phyloP scores from a whole-genome alignment of 2,329 filamentous ascomycete genomes.

The Aureobasidium uvarum region DNA sequence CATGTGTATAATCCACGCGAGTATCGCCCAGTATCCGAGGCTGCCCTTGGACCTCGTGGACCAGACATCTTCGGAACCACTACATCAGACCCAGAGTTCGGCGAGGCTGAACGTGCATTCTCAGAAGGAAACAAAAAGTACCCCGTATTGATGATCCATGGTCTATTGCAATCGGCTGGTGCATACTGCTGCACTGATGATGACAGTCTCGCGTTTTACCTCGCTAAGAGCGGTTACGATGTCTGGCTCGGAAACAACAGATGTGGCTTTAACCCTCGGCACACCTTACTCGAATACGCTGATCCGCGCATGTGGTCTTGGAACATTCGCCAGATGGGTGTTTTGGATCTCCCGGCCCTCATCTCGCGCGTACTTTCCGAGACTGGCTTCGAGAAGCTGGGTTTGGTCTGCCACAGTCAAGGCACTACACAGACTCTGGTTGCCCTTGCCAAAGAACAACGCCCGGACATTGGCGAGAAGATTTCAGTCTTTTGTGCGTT shows the following conservation, averaged over 20 bases:
- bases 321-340: conserved; percentile 93
- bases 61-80: conserved; percentile 58
- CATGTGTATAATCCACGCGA: conserved; percentile 84
- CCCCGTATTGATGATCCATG: conserved; percentile 83
- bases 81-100: conserved; percentile 31
- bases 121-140: conserved; percentile 57
- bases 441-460: conserved; percentile 83
- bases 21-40: conserved; percentile 53
- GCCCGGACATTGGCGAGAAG: conserved; percentile 76
- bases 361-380: conserved; percentile 75
- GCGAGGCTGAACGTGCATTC: conserved; percentile 42
- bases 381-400: conserved; percentile 80
- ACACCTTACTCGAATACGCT: conserved; percentile 64
- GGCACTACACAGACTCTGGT: conserved; percentile 88
- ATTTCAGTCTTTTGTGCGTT: conserved; percentile 89
- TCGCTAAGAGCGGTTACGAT: conserved; percentile 89
- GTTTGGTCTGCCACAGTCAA: conserved; percentile 83
- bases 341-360: conserved; percentile 80
- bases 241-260: conserved; percentile 96
- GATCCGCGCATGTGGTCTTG: conserved; percentile 96
- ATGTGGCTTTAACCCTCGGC: conserved; percentile 77
- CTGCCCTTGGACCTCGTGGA: conserved; percentile 55
- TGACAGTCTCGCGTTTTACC: conserved; percentile 82
- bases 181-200: conserved; percentile 91
- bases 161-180: conserved; percentile 80